Conservation (phyloP, 2,329 filamentous ascomycete genomes). For the Pseudonectria foliicola region DNA sequence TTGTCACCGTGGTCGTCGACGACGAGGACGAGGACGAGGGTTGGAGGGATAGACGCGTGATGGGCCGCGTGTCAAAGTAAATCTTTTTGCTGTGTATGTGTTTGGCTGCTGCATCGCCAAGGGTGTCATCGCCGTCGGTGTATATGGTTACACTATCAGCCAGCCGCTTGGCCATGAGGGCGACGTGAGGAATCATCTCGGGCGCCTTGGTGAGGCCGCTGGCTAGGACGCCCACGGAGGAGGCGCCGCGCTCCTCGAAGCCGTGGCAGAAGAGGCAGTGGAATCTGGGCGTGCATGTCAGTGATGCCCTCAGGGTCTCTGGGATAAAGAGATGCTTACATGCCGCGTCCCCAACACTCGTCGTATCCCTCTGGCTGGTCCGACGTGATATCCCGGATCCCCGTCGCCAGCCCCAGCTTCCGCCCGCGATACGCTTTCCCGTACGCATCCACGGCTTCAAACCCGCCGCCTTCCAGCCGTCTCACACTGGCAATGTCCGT, state of each 20-base stretch:
- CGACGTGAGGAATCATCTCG: constrained; percentile 30
- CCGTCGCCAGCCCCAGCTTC: constrained; percentile 50
- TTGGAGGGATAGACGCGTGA: constrained; percentile 23
- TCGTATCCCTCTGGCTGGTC: constrained; percentile 43
- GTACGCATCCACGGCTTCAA: constrained; percentile 32
- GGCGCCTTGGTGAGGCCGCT: constrained; percentile 26
- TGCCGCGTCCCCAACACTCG: constrained; percentile 46
- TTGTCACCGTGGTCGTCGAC: constrained; percentile 20
- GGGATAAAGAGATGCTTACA: constrained; percentile 34
- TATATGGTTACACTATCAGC: constrained; percentile 41
- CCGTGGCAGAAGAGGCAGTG: constrained; percentile 56
- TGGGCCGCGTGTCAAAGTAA: constrained; percentile 28
- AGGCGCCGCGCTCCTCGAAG: constrained; percentile 45
- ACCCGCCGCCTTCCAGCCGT: constrained; percentile 23
- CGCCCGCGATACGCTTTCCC: constrained; percentile 39
- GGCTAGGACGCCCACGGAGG: constrained; percentile 40
- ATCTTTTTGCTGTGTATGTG: constrained; percentile 27
- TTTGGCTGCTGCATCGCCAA: constrained; percentile 22
- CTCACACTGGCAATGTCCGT: constrained; percentile 20
- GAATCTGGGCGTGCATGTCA: constrained; percentile 29
- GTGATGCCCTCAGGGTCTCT: too few relatives aligned
- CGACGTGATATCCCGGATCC: constrained; percentile 43
- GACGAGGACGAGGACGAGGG: too few relatives aligned
- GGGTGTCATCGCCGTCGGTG: constrained; percentile 36
- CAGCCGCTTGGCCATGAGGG: constrained; percentile 37